A percentile compares a stretch with the other conserved stretches of the same genome.
These are phyloP conservation scores for Ophiostoma piceae DNA, from an alignment of 2,329 filamentous ascomycete genomes.

Conservation along the genomic window DNA sequence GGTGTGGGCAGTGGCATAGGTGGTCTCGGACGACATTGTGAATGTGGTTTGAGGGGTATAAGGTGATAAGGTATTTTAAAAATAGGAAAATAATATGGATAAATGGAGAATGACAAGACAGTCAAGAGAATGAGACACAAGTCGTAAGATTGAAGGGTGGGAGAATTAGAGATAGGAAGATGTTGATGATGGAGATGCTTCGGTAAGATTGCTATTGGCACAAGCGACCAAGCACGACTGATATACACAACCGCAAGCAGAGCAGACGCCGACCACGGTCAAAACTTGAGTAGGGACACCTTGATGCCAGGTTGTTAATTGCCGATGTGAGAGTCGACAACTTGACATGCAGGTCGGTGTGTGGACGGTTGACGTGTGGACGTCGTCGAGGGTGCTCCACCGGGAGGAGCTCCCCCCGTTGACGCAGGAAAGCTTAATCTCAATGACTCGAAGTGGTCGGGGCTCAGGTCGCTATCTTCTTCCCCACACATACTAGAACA, in stretches of 20 bases:
- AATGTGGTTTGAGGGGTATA: background rate
- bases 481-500: background rate
- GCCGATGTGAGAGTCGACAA: background rate
- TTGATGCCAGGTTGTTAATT: background rate
- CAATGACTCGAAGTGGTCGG: background rate
- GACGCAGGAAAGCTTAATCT: background rate
- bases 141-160: background rate
- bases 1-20: slow-evolving; percentile 29
- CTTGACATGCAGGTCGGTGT: background rate
- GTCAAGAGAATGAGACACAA: background rate
- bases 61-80: background rate
- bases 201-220: slow-evolving; percentile 7
- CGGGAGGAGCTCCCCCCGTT: slow-evolving; percentile 11
- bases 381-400: slow-evolving; percentile 1
- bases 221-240: slow-evolving; percentile 4
- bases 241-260: slow-evolving; percentile 4
- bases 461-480: background rate
- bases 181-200: background rate
- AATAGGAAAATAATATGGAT: background rate
- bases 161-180: background rate
- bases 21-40: background rate
- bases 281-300: background rate
- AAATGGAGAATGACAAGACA: background rate
- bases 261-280: slow-evolving; percentile 3
- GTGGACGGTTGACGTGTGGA: background rate